Conservation (phyloP, 495 filamentous ascomycete genomes). For the Articulospora tetracladia region DNA sequence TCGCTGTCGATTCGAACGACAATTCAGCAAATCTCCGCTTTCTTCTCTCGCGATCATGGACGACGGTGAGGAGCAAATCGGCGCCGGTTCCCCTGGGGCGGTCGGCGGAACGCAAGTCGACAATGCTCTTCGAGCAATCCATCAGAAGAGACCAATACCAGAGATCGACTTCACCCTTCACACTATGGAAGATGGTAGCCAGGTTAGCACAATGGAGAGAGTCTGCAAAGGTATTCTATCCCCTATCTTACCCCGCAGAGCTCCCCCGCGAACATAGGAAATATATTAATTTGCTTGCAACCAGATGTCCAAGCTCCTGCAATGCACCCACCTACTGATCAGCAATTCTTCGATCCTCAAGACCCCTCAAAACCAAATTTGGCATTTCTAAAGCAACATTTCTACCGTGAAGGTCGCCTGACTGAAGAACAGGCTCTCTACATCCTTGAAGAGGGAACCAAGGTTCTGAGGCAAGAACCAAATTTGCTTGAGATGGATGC, state of each 20-base stretch:
- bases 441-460: constrained; percentile 83
- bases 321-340: constrained; percentile 81
- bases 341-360: constrained; percentile 68
- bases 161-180: constrained; percentile 99
- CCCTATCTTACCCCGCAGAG: constrained; percentile 14
- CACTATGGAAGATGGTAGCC: constrained; percentile 92
- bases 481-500: constrained; percentile 99
- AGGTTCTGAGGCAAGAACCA: constrained; percentile 80
- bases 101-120: constrained; percentile 45
- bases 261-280: background rate
- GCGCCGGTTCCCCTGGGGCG: constrained; percentile 2
- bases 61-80: constrained; percentile 9
- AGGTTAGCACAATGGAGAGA: constrained; percentile 91
- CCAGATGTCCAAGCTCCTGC: constrained; percentile 96
- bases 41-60: constrained; percentile 18
- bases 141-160: constrained; percentile 87
- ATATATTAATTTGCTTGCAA: background rate
- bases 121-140: constrained; percentile 75
- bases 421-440: constrained; percentile 96
- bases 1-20: background rate
- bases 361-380: constrained; percentile 88
- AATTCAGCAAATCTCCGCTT: background rate
- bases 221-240: constrained; percentile 84
- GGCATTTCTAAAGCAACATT: constrained; percentile 93
- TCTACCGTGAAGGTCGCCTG: constrained; percentile 94